phyloP scores from a whole-genome alignment of 306 rosid species.

The Sicyos baderoa region DNA sequence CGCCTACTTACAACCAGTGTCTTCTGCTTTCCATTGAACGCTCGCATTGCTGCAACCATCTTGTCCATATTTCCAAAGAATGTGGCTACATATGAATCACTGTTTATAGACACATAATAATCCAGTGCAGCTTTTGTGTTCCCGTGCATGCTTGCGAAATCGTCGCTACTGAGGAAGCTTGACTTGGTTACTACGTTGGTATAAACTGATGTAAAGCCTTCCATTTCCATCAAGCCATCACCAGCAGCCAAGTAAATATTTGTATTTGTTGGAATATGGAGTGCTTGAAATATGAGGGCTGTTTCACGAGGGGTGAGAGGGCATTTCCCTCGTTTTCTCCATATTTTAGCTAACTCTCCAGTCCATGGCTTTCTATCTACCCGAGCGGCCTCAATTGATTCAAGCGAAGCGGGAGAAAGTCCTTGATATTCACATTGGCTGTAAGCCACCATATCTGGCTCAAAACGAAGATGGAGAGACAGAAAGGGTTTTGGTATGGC shows the following conservation, averaged over 20 bases:
- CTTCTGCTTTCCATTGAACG: conserved; percentile 52
- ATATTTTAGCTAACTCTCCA: conserved; percentile 53
- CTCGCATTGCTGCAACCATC: conserved; percentile 96
- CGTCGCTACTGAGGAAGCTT: conserved; percentile 63
- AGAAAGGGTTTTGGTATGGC: conserved; percentile 86
- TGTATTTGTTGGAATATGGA: conserved; percentile 56
- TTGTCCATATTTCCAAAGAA: conserved; percentile 96
- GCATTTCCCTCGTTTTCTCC: conserved; percentile 89
- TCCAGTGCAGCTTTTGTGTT: conserved; percentile 97
- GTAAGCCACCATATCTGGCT: conserved; percentile 96
- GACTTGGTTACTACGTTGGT: conserved; percentile 64
- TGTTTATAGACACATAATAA: conserved; percentile 68
- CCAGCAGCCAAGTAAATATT: conserved; percentile 87
- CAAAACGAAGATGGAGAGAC: conserved; percentile 86
- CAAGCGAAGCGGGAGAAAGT: conserved; percentile 52
- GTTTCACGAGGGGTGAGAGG: conserved; percentile 86
- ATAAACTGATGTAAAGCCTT: conserved; percentile 55
- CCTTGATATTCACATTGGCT: conserved; percentile 68
- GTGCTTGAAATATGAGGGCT: conserved; percentile 63
- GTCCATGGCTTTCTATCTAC: conserved; percentile 87
- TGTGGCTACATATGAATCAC: conserved; percentile 78
- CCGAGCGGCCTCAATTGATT: conserved; percentile 59
- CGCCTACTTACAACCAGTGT: conserved; percentile 67
- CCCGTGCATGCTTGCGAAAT: conserved; percentile 83
- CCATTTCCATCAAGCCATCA: conserved; percentile 82